Evolutionary conservation across 2,329 filamentous ascomycete genomes (phyloP).

Genomic region (Dryadomyces quercivorus): DNA sequence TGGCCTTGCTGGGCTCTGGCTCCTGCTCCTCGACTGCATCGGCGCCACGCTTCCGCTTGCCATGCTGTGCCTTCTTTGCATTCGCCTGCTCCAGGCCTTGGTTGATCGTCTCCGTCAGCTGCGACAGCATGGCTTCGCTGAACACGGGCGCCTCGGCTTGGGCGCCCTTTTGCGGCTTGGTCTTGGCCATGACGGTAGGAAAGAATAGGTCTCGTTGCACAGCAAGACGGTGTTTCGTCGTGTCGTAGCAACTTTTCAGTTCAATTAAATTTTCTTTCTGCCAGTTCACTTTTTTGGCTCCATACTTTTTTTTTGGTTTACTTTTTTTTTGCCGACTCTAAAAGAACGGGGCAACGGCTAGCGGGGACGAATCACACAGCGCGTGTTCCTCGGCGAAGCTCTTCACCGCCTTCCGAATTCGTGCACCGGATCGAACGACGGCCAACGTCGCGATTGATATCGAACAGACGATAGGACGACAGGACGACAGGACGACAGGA

Average conservation of each 20-base stretch:
- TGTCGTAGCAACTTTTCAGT: too few relatives aligned
- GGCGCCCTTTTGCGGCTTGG: constrained; percentile 24
- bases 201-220: too few relatives aligned
- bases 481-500: too few relatives aligned
- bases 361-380: background rate
- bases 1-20: background rate
- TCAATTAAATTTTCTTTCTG: too few relatives aligned
- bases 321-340: constrained; percentile 6
- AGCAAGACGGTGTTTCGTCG: too few relatives aligned
- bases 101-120: constrained; percentile 46
- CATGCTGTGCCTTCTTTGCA: constrained; percentile 15
- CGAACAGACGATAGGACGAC: too few relatives aligned
- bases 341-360: constrained; percentile 3
- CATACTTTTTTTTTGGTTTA: background rate
- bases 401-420: constrained; percentile 11
- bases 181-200: background rate
- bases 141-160: constrained; percentile 23
- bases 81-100: constrained; percentile 31
- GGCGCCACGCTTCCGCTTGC: constrained; percentile 11
- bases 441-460: background rate
- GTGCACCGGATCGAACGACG: background rate
- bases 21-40: constrained; percentile 3
- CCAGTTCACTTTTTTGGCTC: too few relatives aligned
- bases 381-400: background rate
- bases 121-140: constrained; percentile 36